A percentile compares a stretch with the other conserved stretches of the same genome.
phyloP scores from a whole-genome alignment of 108 stramenopile genomes.

The Skeletonema potamos region DNA sequence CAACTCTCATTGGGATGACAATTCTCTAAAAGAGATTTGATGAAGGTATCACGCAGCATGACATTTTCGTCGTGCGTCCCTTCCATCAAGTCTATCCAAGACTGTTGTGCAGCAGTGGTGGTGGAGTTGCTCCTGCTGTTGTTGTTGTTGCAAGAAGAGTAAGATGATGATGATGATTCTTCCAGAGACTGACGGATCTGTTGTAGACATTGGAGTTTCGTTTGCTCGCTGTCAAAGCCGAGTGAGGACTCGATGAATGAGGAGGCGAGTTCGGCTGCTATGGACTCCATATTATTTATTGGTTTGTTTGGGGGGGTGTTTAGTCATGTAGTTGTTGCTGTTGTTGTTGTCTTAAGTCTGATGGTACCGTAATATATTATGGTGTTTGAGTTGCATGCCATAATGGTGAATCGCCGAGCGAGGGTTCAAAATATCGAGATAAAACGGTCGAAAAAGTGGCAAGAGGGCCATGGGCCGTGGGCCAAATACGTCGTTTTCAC shows the following conservation, averaged over 20 bases:
- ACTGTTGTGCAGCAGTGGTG: not conserved
- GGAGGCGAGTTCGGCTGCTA: constrained; percentile 17
- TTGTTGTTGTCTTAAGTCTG: not conserved
- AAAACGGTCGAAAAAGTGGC: no score
- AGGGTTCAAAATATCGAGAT: no score
- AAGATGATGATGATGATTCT: not conserved
- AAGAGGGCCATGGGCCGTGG: no score
- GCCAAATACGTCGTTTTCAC: no score
- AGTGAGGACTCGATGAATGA: constrained; percentile 4
- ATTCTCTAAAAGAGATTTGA: not conserved
- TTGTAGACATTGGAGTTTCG: not conserved
- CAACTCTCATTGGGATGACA: not conserved
- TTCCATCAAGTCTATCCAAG: not conserved
- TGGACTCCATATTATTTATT: constrained; percentile 7
- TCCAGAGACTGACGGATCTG: not conserved
- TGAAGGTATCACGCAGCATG: not conserved
- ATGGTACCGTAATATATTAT: no score
- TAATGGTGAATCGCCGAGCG: no score
- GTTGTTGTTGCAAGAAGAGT: not conserved
- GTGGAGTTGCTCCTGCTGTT: not conserved
- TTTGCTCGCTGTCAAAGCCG: not conserved
- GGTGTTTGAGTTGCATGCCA: no score
- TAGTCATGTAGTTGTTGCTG: not conserved
- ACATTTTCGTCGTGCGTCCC: not conserved
- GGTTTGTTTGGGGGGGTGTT: no score